Base-by-base conservation (phyloP, 2,329 filamentous ascomycete genomes). In the Scleromitrula shiraiana region DNA sequence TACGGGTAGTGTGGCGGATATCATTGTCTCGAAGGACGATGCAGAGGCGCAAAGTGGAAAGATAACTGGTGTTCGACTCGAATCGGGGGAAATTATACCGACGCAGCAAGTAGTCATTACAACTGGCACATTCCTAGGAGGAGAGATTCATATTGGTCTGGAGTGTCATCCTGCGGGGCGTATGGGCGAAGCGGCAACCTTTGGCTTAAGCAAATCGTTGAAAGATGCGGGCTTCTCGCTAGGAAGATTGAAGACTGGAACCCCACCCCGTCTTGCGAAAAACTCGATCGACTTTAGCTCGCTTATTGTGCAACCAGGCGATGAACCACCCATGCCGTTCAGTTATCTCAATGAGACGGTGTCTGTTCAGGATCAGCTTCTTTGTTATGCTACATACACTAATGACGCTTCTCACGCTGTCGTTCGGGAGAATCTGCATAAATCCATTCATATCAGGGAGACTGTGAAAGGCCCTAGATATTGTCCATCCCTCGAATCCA, bases 401-500 rank as follows among this genome's bases (percentile, higher is more conserved):
- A 97, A 95, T 62, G 74, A 82, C 41, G 77, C 74, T 5, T 82
- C 88, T 0, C 93, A 98, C 67, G 79, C 86, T 14, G 78, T 98
- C 41, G 84, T 96, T 51, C 80, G 88, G 38, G 78, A 80, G 6
- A 96, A 97, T 61, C 78, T 98, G n/a, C 85, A 95, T 63, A 94
- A 95, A 64, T 94, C 88, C 0, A 86, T 98, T 29, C 93, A 98
- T 63, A 97, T 98, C 53, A 82, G 93, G 20, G 93, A 98, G 66
- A 91, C 88, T 0, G 87, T 98, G 44, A 93, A 88, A 61, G 93
- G 93, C 0, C 93, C 93, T 1, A 78, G 93, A 51, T 98, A 98
- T 63, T 98, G 93, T 61, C 93, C 93, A 2, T 97, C 91, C 0
- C 71, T 98, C 4, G 93, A 98, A 67, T 89, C 89, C 14, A 98